Percentiles rank a stretch among this genome's conserved stretches.
Conservation (phyloP, 257 asterid species). For the Gentiana macrophylla region DNA sequence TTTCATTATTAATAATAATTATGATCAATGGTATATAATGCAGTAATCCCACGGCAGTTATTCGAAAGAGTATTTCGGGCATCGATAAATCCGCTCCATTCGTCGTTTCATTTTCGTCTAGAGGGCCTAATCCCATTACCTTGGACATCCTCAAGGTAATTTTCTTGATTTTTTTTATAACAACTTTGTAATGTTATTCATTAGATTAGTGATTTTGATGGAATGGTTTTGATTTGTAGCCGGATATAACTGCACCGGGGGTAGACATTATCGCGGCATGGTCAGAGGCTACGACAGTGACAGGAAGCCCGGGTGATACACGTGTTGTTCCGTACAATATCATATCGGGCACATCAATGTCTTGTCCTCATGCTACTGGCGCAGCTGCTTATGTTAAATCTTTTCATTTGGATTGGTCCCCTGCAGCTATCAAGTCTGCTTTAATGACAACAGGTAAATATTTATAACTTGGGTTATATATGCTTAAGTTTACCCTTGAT, state of each 20-base stretch:
- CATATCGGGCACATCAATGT: constrained; percentile 56
- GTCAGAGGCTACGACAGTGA: constrained; percentile 39
- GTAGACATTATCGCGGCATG: constrained; percentile 70
- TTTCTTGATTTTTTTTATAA: too few species aligned
- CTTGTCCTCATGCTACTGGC: constrained; percentile 65
- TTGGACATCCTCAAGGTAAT: constrained; percentile 3
- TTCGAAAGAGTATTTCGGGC: not conserved
- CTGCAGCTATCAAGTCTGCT: constrained; percentile 62
- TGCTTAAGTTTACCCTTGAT: too few species aligned
- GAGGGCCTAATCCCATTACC: constrained; percentile 7
- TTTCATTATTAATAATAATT: too few species aligned
- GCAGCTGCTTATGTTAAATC: constrained; percentile 63
- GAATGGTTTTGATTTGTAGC: constrained; percentile 19
- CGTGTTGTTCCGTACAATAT: constrained; percentile 43
- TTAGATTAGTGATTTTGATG: too few species aligned
- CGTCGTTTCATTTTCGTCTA: constrained; percentile 1
- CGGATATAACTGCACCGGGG: constrained; percentile 64
- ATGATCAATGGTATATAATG: not conserved
- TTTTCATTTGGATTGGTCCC: constrained; percentile 55
- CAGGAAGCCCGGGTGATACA: constrained; percentile 33
- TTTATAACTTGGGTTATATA: too few species aligned
- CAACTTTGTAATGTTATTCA: too few species aligned
- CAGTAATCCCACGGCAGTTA: not conserved
- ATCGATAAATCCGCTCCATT: not conserved
- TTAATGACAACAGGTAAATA: constrained; percentile 53